A percentile compares a stretch with the other conserved stretches of the same genome.
Evolutionary conservation across 495 filamentous ascomycete species (phyloP).

Genomic region (Penicillium chermesinum): DNA sequence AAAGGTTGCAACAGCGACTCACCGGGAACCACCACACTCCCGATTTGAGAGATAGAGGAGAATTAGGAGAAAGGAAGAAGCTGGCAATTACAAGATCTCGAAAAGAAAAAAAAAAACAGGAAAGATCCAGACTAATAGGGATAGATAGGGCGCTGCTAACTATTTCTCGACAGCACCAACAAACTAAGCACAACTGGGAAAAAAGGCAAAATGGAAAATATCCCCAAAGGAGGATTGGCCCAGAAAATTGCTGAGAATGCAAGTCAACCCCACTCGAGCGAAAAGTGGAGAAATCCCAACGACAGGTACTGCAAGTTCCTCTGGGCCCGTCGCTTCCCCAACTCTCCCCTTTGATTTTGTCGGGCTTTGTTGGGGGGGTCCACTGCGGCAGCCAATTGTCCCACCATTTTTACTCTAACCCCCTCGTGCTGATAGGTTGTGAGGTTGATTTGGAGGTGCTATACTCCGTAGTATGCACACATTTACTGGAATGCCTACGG

Average conservation of each 20-base stretch:
- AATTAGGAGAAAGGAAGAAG: background rate
- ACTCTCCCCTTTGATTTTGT: conserved; percentile 3
- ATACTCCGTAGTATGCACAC: background rate
- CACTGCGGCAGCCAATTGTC: conserved; percentile 2
- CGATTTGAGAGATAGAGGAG: background rate
- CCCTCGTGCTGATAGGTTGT: too few relatives aligned
- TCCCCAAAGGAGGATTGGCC: background rate
- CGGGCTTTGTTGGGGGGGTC: conserved; percentile 22
- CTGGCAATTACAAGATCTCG: too few relatives aligned
- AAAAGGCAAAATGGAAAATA: background rate
- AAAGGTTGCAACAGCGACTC: background rate
- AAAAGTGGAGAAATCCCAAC: conserved; percentile 14
- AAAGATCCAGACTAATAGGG: background rate
- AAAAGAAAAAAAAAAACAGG: background rate
- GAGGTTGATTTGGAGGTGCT: too few relatives aligned
- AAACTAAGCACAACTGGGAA: background rate
- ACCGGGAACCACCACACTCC: background rate
- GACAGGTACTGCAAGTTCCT: too few relatives aligned
- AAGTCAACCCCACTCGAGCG: conserved; percentile 4
- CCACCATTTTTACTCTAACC: conserved; percentile 1
- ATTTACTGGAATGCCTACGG: background rate
- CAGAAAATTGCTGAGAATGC: background rate
- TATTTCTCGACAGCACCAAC: background rate
- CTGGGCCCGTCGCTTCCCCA: conserved; percentile 16
- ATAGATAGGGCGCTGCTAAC: background rate